phyloP scores from a whole-genome alignment of 2,329 filamentous ascomycete genomes.

The Apiospora marii region DNA sequence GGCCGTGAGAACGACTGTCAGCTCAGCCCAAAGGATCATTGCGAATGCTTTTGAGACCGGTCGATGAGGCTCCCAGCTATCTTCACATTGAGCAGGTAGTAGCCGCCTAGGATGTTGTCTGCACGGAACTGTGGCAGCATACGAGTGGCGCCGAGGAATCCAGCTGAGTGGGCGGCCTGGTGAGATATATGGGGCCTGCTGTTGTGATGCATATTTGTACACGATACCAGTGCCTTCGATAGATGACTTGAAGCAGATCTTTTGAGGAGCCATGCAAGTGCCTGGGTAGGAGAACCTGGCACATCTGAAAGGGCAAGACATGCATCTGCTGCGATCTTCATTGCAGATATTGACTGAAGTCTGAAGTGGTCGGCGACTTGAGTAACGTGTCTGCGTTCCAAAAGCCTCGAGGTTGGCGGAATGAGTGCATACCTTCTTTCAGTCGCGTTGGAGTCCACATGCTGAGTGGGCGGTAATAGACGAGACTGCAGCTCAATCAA shows the following conservation, averaged over 20 bases:
- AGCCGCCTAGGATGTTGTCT: slow-evolving; percentile 24
- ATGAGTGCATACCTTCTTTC: neutral
- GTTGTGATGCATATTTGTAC: slow-evolving; percentile 26
- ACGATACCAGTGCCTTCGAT: slow-evolving; percentile 28
- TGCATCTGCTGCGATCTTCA: slow-evolving; percentile 11
- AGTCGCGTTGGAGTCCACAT: neutral
- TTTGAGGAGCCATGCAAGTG: neutral
- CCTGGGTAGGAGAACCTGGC: neutral
- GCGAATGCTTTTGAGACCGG: neutral
- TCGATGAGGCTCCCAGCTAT: slow-evolving; percentile 36
- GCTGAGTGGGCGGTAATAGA: neutral
- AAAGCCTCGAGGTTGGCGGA: neutral
- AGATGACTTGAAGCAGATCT: slow-evolving; percentile 15
- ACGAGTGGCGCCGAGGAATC: slow-evolving; percentile 37
- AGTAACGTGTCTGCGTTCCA: slow-evolving; percentile 11
- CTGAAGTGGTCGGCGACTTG: slow-evolving; percentile 15
- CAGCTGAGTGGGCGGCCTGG: slow-evolving; percentile 34
- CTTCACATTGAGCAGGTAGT: slow-evolving; percentile 1
- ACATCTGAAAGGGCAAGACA: neutral
- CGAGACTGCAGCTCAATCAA: neutral
- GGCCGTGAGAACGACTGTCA: neutral
- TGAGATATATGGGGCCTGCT: slow-evolving; percentile 34
- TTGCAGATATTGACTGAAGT: slow-evolving; percentile 13
- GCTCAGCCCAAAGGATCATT: neutral
- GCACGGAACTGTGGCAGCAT: slow-evolving; percentile 38